Evolutionary conservation across 345 rosid genomes (phyloP).

Genomic region (Crucihimalaya himalaica): DNA sequence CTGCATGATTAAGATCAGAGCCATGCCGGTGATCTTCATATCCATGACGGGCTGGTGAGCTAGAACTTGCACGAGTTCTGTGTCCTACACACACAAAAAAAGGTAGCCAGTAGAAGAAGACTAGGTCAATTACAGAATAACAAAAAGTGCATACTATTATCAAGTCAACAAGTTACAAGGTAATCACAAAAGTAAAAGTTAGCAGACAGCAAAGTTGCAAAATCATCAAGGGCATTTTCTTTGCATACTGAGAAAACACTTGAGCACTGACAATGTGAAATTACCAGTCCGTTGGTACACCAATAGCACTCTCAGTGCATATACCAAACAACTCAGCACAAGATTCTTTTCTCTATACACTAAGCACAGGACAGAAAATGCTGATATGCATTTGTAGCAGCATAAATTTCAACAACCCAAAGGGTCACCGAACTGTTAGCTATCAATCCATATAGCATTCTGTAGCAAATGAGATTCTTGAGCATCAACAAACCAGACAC

Average conservation of each 20-base stretch:
- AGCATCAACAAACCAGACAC: not conserved
- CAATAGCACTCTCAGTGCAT: not conserved
- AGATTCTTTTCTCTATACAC: not conserved
- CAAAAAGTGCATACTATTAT: constrained; percentile 7
- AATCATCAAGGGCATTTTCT: not conserved
- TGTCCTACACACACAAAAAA: constrained; percentile 55
- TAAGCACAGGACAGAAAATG: not conserved
- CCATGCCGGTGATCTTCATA: constrained; percentile 59
- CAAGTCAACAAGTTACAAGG: not conserved
- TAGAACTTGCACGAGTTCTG: constrained; percentile 76
- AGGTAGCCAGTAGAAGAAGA: constrained; percentile 32
- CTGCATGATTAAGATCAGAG: constrained; percentile 62
- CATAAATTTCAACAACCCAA: not conserved
- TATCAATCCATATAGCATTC: constrained; percentile 9
- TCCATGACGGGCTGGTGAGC: constrained; percentile 66
- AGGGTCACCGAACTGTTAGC: constrained; percentile 7
- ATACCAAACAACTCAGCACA: not conserved
- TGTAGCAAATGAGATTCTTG: not conserved
- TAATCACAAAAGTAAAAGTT: not conserved
- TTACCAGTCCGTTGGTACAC: not conserved
- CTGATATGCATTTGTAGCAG: not conserved
- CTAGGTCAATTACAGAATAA: constrained; percentile 37
- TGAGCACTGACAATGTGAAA: constrained; percentile 31
- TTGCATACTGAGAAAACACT: not conserved
- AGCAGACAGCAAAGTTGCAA: constrained; percentile 10